phyloP scores from a whole-genome alignment of 768 basidiomycete species.

The Lepiota venenata region DNA sequence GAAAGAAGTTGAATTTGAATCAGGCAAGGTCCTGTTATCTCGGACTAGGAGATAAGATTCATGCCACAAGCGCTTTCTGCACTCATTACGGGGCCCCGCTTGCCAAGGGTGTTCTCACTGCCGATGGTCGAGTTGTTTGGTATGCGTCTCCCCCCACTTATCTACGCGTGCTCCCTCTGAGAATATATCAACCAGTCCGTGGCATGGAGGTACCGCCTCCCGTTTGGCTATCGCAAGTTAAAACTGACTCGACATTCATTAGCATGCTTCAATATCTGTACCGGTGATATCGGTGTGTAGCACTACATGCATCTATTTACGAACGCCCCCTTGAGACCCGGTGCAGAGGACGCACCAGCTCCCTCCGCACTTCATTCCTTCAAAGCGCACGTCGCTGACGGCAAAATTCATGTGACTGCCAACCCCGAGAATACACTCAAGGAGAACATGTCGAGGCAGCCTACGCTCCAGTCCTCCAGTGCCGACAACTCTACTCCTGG shows the following conservation, averaged over 20 bases:
- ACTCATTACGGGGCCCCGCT: constrained; percentile 93
- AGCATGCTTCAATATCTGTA: constrained; percentile 89
- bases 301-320: background rate
- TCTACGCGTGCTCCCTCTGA: background rate
- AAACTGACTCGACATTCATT: background rate
- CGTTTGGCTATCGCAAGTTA: background rate
- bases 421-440: constrained; percentile 57
- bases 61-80: constrained; percentile 82
- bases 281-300: constrained; percentile 70
- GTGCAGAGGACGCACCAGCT: constrained; percentile 84
- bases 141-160: constrained; percentile 26
- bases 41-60: constrained; percentile 70
- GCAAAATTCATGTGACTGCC: constrained; percentile 80
- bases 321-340: constrained; percentile 12
- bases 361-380: constrained; percentile 78
- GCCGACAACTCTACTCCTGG: constrained; percentile 47
- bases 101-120: constrained; percentile 74
- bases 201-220: constrained; percentile 73
- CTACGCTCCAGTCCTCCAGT: constrained; percentile 48
- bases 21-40: constrained; percentile 75
- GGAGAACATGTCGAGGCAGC: constrained; percentile 61
- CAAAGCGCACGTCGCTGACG: constrained; percentile 59
- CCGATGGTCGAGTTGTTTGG: constrained; percentile 81
- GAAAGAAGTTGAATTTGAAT: constrained; percentile 81
- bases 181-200: constrained; percentile 46